These are phyloP conservation scores for Nitzschia sp. DNA, from an alignment of 108 stramenopile species.

Conservation along the genomic window DNA sequence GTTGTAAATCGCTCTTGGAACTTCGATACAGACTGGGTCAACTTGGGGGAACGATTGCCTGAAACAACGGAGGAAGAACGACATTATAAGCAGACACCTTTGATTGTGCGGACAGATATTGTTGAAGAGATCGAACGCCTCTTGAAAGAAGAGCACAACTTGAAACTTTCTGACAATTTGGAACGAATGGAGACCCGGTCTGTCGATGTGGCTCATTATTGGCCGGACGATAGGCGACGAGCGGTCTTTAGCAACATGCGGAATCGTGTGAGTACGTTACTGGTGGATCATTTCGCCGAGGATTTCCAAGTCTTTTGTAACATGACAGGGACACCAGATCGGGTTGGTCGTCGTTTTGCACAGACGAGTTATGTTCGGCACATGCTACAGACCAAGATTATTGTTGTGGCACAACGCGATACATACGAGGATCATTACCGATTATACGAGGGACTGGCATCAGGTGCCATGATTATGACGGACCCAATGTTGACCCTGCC, in stretches of 20 bases:
- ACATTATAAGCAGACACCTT: conserved; percentile 23
- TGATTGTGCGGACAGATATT: conserved; percentile 39
- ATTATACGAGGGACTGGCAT: conserved; percentile 50
- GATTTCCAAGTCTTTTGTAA: conserved; percentile 2
- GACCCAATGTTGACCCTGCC: conserved; percentile 47
- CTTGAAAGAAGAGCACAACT: not conserved
- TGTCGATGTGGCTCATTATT: conserved; percentile 21
- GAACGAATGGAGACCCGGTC: conserved; percentile 6
- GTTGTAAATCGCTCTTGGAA: conserved; percentile 10
- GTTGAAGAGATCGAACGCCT: conserved; percentile 7
- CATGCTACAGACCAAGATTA: conserved; percentile 49
- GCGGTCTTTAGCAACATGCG: conserved; percentile 9
- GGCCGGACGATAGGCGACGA: conserved; percentile 8
- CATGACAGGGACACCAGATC: conserved; percentile 15
- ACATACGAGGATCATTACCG: conserved; percentile 62
- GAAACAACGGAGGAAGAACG: not conserved
- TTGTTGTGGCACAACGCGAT: conserved; percentile 58
- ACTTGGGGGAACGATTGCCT: conserved; percentile 9
- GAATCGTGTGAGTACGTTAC: conserved; percentile 10
- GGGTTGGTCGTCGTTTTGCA: conserved; percentile 10
- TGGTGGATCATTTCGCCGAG: not conserved
- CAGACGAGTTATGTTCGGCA: conserved; percentile 20
- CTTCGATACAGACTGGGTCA: conserved; percentile 18
- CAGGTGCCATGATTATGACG: conserved; percentile 59
- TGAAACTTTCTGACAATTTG: conserved; percentile 10